These are phyloP conservation scores for Calycina marina DNA, from an alignment of 2,329 filamentous ascomycete species.

Conservation along the genomic window DNA sequence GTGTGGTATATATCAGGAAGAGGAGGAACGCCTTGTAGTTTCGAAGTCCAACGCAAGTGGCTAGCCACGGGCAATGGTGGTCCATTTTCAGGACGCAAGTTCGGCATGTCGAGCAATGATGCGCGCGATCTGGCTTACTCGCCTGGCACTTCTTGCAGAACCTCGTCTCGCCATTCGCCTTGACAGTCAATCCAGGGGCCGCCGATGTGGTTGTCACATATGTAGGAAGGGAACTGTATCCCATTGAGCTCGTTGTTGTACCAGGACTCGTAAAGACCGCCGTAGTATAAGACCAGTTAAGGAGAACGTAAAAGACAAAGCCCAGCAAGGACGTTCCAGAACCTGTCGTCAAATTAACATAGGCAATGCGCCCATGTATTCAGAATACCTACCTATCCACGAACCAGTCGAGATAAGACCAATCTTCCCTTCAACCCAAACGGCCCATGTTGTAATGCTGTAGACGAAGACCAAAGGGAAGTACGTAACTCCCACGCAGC, in stretches of 20 bases:
- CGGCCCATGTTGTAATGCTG: slow-evolving; percentile 78
- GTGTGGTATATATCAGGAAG: slow-evolving; percentile 75
- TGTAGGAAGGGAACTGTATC: slow-evolving; percentile 74
- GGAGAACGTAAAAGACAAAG: slow-evolving; percentile 57
- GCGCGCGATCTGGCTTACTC: slow-evolving; percentile 85
- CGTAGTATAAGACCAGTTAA: slow-evolving; percentile 80
- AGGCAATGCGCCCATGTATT: not conserved
- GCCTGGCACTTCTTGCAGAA: slow-evolving; percentile 98
- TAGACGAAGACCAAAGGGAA: slow-evolving; percentile 87
- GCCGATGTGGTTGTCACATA: slow-evolving; percentile 36
- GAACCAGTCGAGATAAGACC: slow-evolving; percentile 36
- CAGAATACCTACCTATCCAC: slow-evolving; percentile 38
- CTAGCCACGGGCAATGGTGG: slow-evolving; percentile 96
- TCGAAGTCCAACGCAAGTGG: slow-evolving; percentile 80
- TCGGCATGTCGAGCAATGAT: slow-evolving; percentile 91
- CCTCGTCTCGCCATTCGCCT: slow-evolving; percentile 70
- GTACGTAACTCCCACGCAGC: slow-evolving; percentile 65
- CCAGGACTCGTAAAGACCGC: slow-evolving; percentile 91
- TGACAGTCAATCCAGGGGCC: slow-evolving; percentile 76
- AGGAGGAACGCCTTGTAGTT: slow-evolving; percentile 95
- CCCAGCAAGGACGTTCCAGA: slow-evolving; percentile 45
- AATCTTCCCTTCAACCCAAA: slow-evolving; percentile 72
- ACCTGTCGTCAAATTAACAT: slow-evolving; percentile 27
- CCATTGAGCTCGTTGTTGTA: slow-evolving; percentile 45
- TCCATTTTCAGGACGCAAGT: slow-evolving; percentile 98